Percentiles rank a stretch among this genome's conserved stretches.
phyloP scores from a whole-genome alignment of 1,139 yeast species.

The Suhomyces ambrosiae region DNA sequence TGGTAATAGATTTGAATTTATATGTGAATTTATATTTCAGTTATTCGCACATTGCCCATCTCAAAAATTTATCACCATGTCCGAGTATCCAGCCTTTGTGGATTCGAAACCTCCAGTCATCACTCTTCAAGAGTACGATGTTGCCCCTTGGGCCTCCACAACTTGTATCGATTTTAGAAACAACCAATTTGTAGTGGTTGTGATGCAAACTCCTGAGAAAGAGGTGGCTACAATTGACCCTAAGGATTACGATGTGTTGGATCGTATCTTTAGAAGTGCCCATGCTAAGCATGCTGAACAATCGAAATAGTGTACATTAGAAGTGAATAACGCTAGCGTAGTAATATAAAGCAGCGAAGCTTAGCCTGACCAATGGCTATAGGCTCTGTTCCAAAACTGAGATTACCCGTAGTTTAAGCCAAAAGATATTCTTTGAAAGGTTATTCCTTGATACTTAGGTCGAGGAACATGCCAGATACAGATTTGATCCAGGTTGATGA shows the following conservation, averaged over 20 bases:
- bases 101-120: conserved; percentile 53
- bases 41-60: no score
- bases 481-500: no score
- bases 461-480: no score
- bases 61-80: conserved; percentile 6
- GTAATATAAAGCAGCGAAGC: conserved; percentile 1
- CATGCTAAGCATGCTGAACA: conserved; percentile 25
- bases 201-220: conserved; percentile 46
- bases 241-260: conserved; percentile 39
- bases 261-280: conserved; percentile 51
- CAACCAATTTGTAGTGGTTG: conserved; percentile 45
- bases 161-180: conserved; percentile 51
- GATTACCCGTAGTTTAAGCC: no score
- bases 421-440: no score
- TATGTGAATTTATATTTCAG: no score
- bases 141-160: conserved; percentile 54
- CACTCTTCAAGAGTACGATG: conserved; percentile 48
- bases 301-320: conserved; percentile 9
- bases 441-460: no score
- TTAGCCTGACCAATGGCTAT: no score
- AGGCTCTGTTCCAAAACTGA: no score
- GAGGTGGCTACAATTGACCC: conserved; percentile 45
- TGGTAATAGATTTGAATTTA: no score
- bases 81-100: conserved; percentile 43
- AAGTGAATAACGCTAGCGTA: conserved; percentile 10